Base-by-base conservation (phyloP, 2,329 filamentous ascomycete species). In the Metarhizium robertsii region DNA sequence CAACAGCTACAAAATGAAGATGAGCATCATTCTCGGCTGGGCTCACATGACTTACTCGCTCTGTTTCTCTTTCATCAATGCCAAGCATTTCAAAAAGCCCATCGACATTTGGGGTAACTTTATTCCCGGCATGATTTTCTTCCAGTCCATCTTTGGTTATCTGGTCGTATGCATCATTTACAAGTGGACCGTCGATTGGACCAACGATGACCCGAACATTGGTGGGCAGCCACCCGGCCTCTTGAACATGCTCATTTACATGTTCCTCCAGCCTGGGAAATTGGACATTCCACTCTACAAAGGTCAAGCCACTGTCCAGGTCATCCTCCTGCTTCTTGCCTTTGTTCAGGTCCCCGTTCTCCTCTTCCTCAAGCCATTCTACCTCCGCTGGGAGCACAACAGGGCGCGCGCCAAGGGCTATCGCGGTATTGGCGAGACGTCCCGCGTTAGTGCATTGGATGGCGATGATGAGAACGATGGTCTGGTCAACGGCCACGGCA, bases 1-100 rank as follows among this genome's bases (percentile, higher is more conserved):
- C 70, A 99, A 99, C 86, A 95, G 89, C 73, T 95, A 94, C 81
- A 99, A 99, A 85, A 99, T 99, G 94, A 99, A 99, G 80, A 88
- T 99, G 75, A 95, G 90, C 77, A 96, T 99, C 69, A 83, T 99
- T 62, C 81, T 99, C 61, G 94, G 95, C 71, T 99, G 95, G 94
- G 84, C 84, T 57, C 92, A 96, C 76, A 99, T 99, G 94, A 99
- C 94, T 3, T 99, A 96, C 75, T 97, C 94, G 18, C 83, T 99
- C 49, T 92, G 88, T 76, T 86, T 95, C 67, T 87, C 94, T 29
- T 94, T 88, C 67, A 83, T 96, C 79, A 99, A 99, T 68, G 92
- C 91, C 52, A 86, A 86, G 56, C 90, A 96, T 73, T 99, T 97
- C 80, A 92, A 92, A 78, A 89, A 86, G 60, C 89, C 89, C 50